Evolutionary conservation across 257 asterid genomes (phyloP), one percentile per base, ranked within the genome.

Genomic region (Osmanthus fragrans): DNA sequence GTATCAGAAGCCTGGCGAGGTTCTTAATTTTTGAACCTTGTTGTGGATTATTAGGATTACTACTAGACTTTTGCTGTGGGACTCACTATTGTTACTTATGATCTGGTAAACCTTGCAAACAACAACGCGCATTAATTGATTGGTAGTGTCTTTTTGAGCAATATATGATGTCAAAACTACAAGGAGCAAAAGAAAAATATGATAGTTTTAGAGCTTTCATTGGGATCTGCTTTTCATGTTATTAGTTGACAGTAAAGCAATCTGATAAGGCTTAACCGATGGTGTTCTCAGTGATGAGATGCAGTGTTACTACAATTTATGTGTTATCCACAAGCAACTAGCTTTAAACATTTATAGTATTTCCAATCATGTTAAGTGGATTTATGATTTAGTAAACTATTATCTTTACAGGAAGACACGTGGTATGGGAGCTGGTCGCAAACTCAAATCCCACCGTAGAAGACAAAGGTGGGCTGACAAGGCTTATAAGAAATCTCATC

Each of bases 401-500:
- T 21, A 58, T 13, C 65, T 70, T 75, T 77, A 25, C 71, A 91
- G 96, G 83, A 91, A 91, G 82, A 91, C 96, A 30, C 91, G 94
- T 70, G 96, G 96, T 56, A 91, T 91, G 94, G 96, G 96, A 89
- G 92, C 96, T 70, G 96, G 91, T 12, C 92, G 96, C 89, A 91
- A 91, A 85, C 85, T 91, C 86, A 84, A 80, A 90, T 83, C 91
- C 84, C 96, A 91, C 82, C 92, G 96, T 3, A 86, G 86, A 33
- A 79, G 82, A 63, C 94, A 91, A 77, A 86, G 96, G 85, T 91
- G 96, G 96, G 92, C 96, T 73, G 96, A 91, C 80, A 91, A 89
- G 87, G 85, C 96, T n/a, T 91, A 91, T 75, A 89, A 91, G 89
- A 91, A 91, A 79, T 89, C 96, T 8, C 94, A 91, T 73, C 92